Evolutionary conservation across 108 stramenopile genomes (phyloP).

Genomic region (Skeletonema menzelii): DNA sequence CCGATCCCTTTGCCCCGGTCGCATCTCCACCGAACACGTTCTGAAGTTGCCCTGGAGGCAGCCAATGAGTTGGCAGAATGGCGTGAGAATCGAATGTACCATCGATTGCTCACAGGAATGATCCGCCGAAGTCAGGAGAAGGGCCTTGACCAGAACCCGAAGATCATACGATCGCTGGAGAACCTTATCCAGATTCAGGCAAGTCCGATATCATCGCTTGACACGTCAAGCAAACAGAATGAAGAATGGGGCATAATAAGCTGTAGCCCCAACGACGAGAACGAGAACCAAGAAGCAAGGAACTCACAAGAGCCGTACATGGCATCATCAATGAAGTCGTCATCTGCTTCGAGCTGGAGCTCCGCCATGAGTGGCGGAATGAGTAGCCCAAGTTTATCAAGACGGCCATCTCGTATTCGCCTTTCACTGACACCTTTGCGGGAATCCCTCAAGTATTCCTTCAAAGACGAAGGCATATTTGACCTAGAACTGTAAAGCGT

Average conservation of each 20-base stretch:
- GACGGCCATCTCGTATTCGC: background rate
- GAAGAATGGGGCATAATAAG: background rate
- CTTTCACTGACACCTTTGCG: background rate
- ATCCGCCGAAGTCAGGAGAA: conserved; percentile 1
- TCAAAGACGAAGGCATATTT: background rate
- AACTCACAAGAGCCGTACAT: background rate
- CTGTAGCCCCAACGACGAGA: background rate
- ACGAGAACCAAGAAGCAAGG: background rate
- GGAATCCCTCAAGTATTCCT: background rate
- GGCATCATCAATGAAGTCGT: background rate
- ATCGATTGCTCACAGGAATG: conserved; percentile 10
- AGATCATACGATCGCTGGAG: background rate
- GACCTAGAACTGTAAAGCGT: background rate
- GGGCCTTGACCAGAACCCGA: background rate
- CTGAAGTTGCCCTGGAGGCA: conserved; percentile 5
- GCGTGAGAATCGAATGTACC: conserved; percentile 12
- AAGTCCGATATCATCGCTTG: background rate
- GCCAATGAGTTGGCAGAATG: background rate
- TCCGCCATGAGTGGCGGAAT: background rate
- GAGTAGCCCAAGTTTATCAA: background rate
- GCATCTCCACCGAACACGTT: background rate
- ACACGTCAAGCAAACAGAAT: background rate
- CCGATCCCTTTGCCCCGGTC: background rate
- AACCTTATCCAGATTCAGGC: conserved; percentile 2
- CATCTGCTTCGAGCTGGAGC: background rate